Base-by-base conservation (phyloP, 75 land plant species). In the Pinus albicaulis region DNA sequence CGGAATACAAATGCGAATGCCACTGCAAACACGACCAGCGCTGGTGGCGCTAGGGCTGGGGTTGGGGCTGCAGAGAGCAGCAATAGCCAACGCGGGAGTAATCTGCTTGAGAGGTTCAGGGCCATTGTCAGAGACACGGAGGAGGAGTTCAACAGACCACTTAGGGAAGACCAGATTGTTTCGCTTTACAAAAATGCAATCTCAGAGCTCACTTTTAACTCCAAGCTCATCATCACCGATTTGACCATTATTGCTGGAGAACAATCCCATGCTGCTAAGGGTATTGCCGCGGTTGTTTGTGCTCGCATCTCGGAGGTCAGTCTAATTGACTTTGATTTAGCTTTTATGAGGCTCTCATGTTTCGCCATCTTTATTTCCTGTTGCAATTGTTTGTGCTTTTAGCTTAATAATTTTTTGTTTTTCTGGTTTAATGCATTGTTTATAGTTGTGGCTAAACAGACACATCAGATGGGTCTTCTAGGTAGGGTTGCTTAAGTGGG, bases 141-240 rank as follows among this genome's bases (percentile, higher is more conserved):
- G 31, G 71, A 59, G 7, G 56, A 75, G 20, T 56, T 65, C 13
- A 76, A 72, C 8, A 75, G 56, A n/a, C 63, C 74, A 59, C 19
- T 57, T 25, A 75, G 52, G 15, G 58, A 70, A 5, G 82, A 84
- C 24, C 95, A 95, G 23, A 76, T 97, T 60, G 90, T 95, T 34
- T 26, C 85, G 48, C 55, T 87, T 38, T 97, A 97, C 76, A 92
- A 95, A 81, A 74, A 77, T 23, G 78, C 96, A 20, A 74, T 97
- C 25, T 66, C 86, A 23, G 98, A 95, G 80, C 85, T 97, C 31
- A 92, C 95, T 0, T 87, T 95, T 66, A 97, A 97, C 77, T 97
- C 99, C 38, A 96, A 96, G 84, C 99, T 98, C n/a, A 89, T 96
- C 38, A 96, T 96, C 72, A 94, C 99, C 5, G 97, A 97, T 76